Conservation (phyloP, 495 filamentous ascomycete species). For the Hypomontagnella monticulosa region DNA sequence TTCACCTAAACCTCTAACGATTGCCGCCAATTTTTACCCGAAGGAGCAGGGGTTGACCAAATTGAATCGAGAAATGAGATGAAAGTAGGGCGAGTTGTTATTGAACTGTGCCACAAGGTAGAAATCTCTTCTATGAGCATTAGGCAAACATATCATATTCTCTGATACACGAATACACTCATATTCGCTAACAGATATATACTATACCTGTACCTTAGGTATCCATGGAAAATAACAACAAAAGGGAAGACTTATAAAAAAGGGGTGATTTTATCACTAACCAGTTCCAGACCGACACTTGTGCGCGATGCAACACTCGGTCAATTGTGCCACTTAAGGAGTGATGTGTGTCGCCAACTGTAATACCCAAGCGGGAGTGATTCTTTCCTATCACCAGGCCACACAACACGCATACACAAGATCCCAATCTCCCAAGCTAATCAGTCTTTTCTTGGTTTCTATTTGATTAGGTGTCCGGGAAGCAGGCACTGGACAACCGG, state of each 20-base stretch:
- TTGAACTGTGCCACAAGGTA: slow-evolving; percentile 11
- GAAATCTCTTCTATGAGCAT: background rate
- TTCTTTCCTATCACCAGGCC: slow-evolving; percentile 11
- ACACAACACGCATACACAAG: slow-evolving; percentile 2
- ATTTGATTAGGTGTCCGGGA: slow-evolving; percentile 24
- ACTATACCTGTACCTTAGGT: too few species aligned
- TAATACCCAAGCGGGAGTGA: slow-evolving; percentile 13
- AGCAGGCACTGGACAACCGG: slow-evolving; percentile 10
- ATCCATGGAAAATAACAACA: background rate
- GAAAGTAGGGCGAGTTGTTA: slow-evolving; percentile 13
- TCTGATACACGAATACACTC: slow-evolving; percentile 11
- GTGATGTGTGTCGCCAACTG: slow-evolving; percentile 25
- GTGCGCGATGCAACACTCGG: slow-evolving; percentile 25
- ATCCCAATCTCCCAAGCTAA: slow-evolving; percentile 13
- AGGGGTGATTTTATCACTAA: slow-evolving; percentile 18
- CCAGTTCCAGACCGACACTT: slow-evolving; percentile 20
- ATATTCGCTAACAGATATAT: slow-evolving; percentile 2
- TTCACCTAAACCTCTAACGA: slow-evolving; percentile 20
- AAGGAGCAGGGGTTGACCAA: slow-evolving; percentile 18
- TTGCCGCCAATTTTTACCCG: slow-evolving; percentile 37
- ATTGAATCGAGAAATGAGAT: slow-evolving; percentile 26
- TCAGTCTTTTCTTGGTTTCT: slow-evolving; percentile 17
- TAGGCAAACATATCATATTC: slow-evolving; percentile 12
- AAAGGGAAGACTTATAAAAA: slow-evolving; percentile 7
- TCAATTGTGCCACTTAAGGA: slow-evolving; percentile 19